These are phyloP conservation scores for Pythium brassicae DNA, from an alignment of 352 stramenopile genomes.

Conservation along the genomic window DNA sequence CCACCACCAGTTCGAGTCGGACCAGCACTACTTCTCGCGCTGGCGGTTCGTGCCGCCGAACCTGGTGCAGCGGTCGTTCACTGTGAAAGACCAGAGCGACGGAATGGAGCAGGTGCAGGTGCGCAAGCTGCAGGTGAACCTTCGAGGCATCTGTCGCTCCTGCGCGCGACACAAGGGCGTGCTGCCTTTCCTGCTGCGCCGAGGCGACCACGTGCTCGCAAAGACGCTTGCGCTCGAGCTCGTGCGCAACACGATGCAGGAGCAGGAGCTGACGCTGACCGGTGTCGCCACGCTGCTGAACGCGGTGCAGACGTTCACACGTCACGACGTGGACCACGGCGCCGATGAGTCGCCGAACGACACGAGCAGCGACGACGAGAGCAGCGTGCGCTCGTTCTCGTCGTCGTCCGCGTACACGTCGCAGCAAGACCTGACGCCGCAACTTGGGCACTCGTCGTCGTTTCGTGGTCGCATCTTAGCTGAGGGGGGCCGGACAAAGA, in stretches of 20 bases:
- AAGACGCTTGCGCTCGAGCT: conserved; percentile 51
- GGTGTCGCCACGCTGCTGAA: conserved; percentile 30
- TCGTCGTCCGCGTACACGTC: conserved; percentile 4
- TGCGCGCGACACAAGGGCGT: conserved; percentile 57
- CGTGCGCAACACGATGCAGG: conserved; percentile 46
- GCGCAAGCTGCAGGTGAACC: conserved; percentile 67
- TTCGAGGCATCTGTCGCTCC: conserved; percentile 49
- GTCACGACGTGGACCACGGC: conserved; percentile 23
- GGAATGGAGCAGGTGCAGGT: conserved; percentile 39
- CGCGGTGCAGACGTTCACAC: conserved; percentile 41
- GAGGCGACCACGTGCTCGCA: conserved; percentile 35
- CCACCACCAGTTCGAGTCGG: conserved; percentile 24
- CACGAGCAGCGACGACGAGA: conserved; percentile 32
- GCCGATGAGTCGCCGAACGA: conserved; percentile 32
- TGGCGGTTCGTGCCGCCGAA: conserved; percentile 68
- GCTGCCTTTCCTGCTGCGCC: conserved; percentile 60
- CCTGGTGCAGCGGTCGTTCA: conserved; percentile 48
- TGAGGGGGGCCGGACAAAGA: conserved; percentile 3
- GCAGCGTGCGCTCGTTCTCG: conserved; percentile 4
- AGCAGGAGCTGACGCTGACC: conserved; percentile 35
- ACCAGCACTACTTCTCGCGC: conserved; percentile 28
- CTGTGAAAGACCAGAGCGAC: conserved; percentile 12
- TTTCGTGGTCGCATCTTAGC: conserved; percentile 8
- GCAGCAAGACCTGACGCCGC: conserved; percentile 6
- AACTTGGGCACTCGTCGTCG: conserved; percentile 10